A percentile compares a stretch with the other conserved stretches of the same genome.
Evolutionary conservation across 2,329 filamentous ascomycete genomes (phyloP).

Genomic region (Colletotrichum simmondsii): DNA sequence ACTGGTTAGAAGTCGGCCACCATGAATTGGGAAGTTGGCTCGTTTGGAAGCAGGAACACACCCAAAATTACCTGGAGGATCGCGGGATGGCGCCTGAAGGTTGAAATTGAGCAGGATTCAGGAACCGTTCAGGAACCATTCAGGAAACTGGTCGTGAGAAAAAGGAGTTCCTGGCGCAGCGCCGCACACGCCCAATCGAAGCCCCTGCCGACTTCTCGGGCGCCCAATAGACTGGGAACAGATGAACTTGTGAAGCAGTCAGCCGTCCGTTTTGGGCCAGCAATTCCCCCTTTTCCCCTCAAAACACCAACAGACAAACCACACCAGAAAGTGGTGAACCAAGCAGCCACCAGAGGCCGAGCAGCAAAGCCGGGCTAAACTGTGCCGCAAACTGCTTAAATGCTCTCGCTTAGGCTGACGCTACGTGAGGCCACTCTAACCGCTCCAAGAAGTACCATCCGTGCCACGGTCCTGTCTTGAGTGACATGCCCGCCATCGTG

Average conservation of each 20-base stretch:
- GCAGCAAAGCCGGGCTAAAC: slow-evolving; percentile 1
- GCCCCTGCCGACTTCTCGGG: slow-evolving; percentile 9
- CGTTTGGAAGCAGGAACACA: background rate
- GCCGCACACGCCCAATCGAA: background rate
- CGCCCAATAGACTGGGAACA: background rate
- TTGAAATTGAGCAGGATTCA: background rate
- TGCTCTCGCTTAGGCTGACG: slow-evolving; percentile 11
- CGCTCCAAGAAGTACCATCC: slow-evolving; percentile 3
- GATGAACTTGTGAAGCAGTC: background rate
- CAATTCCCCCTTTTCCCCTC: background rate
- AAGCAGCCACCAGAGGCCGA: slow-evolving; percentile 5
- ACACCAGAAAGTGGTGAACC: background rate
- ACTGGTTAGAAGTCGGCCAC: background rate
- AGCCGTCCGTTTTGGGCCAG: slow-evolving; percentile 3
- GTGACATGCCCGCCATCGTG: slow-evolving; percentile 8
- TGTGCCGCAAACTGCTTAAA: slow-evolving; percentile 14
- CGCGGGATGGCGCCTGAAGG: background rate
- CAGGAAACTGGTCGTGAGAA: background rate
- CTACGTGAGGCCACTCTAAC: slow-evolving; percentile 8
- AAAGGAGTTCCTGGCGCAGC: background rate
- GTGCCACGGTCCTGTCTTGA: background rate
- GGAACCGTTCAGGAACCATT: background rate
- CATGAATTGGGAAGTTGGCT: background rate
- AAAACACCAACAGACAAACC: background rate
- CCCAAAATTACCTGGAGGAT: background rate